Evolutionary conservation across 768 basidiomycete species (phyloP).

Genomic region (Astraeus odoratus): DNA sequence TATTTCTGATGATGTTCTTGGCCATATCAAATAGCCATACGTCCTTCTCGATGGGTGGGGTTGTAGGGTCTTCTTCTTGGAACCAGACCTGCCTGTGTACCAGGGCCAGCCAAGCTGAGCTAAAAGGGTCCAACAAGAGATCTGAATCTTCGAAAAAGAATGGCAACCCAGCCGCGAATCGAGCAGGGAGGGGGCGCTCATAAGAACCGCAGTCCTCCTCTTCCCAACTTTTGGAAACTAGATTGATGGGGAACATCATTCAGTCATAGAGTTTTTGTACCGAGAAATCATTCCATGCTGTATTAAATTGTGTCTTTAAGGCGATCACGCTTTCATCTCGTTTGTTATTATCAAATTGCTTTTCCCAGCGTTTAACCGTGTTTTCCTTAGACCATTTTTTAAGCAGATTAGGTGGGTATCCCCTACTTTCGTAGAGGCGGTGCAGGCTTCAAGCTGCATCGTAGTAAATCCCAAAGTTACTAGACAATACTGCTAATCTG

Average conservation of each 20-base stretch:
- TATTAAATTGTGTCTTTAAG: conserved; percentile 1
- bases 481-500: conserved; percentile 4
- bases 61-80: background rate
- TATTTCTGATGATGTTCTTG: too few species aligned
- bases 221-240: background rate
- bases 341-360: background rate
- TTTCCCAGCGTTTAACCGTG: background rate
- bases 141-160: background rate
- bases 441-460: background rate
- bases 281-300: background rate
- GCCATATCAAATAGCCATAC: too few species aligned
- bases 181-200: too few species aligned
- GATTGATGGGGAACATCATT: background rate
- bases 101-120: background rate
- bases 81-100: background rate
- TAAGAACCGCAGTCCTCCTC: too few species aligned
- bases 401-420: background rate
- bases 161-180: background rate
- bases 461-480: background rate
- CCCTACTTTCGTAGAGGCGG: background rate
- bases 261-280: background rate
- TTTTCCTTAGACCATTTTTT: background rate
- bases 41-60: background rate
- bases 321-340: background rate
- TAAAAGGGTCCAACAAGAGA: background rate